Evolutionary conservation across 257 asterid genomes (phyloP).

Genomic region (Salvia splendens): DNA sequence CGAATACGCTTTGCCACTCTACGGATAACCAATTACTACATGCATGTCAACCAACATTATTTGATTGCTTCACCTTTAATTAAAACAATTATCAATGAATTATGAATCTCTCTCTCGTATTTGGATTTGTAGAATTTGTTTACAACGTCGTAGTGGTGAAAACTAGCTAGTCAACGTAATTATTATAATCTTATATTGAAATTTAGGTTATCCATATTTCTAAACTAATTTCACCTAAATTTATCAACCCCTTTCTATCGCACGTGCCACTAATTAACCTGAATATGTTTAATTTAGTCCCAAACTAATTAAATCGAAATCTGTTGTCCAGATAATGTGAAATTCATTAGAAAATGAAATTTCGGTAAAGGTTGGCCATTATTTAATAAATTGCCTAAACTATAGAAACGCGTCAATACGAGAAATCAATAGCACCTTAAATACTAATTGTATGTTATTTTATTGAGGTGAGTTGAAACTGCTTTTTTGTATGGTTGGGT

Average conservation of each 20-base stretch:
- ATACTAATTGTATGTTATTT: background rate
- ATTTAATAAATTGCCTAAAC: slow-evolving; percentile 3
- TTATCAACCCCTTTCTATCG: background rate
- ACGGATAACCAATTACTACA: slow-evolving; percentile 3
- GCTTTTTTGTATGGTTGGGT: slow-evolving; percentile 20
- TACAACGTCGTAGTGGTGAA: too few relatives aligned
- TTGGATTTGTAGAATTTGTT: too few relatives aligned
- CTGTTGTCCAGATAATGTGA: background rate
- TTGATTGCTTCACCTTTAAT: slow-evolving; percentile 15
- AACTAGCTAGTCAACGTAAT: too few relatives aligned
- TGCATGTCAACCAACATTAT: background rate
- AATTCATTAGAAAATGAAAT: slow-evolving; percentile 10
- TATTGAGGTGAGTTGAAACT: background rate
- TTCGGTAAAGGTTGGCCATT: slow-evolving; percentile 6
- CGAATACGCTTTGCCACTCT: background rate
- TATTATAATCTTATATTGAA: background rate
- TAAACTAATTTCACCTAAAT: slow-evolving; percentile 12
- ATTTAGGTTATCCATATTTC: slow-evolving; percentile 10
- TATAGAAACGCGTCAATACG: slow-evolving; percentile 16
- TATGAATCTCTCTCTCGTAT: too few relatives aligned
- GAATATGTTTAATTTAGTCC: background rate
- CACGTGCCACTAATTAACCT: background rate
- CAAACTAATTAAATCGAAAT: background rate
- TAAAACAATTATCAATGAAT: background rate
- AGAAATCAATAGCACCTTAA: slow-evolving; percentile 8